Evolutionary conservation across 306 rosid genomes (phyloP).

Genomic region (Cucumis melo): DNA sequence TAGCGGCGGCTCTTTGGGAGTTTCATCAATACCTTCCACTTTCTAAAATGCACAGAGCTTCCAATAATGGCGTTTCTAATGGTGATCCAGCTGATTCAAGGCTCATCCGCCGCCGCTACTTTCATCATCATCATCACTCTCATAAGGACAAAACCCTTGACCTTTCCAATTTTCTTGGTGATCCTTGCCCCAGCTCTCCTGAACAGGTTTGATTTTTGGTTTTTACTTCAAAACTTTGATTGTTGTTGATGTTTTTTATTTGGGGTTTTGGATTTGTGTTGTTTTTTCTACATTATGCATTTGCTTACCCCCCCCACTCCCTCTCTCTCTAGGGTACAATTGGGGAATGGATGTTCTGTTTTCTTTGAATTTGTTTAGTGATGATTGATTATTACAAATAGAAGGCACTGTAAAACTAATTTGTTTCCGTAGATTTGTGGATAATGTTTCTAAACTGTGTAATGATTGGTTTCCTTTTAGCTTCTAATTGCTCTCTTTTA

Average conservation of each 20-base stretch:
- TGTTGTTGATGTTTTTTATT: background rate
- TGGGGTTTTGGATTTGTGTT: background rate
- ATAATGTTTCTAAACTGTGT: background rate
- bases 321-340: background rate
- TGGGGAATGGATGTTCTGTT: background rate
- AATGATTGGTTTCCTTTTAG: background rate
- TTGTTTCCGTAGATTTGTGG: background rate
- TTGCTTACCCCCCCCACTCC: background rate
- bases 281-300: background rate
- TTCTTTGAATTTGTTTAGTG: background rate
- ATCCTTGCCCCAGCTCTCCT: conserved; percentile 65
- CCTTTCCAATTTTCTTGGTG: conserved; percentile 40
- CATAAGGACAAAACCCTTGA: conserved; percentile 45
- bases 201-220: conserved; percentile 37
- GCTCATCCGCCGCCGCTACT: conserved; percentile 34
- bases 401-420: background rate
- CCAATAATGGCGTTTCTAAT: conserved; percentile 18
- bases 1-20: conserved; percentile 75
- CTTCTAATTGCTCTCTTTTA: background rate
- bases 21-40: conserved; percentile 23
- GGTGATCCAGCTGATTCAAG: conserved; percentile 19
- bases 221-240: conserved; percentile 5
- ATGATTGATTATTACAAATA: background rate
- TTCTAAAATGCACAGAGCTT: conserved; percentile 50
- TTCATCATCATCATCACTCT: conserved; percentile 25